Conservation (phyloP, 2,329 filamentous ascomycete species). For the Sclerotinia nivalis region DNA sequence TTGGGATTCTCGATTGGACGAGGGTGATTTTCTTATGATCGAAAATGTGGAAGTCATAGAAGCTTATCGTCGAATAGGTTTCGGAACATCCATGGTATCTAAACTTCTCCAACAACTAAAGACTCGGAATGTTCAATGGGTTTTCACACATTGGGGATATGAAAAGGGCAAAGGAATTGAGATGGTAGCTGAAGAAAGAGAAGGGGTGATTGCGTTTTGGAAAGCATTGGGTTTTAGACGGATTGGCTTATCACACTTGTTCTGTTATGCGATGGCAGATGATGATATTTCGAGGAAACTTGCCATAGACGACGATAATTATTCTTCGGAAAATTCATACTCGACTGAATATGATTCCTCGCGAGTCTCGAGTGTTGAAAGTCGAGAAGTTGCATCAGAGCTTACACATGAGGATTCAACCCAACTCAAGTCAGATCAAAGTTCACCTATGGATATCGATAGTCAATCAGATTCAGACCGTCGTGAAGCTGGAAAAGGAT, state of each 20-base stretch:
- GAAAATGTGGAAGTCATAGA: not conserved
- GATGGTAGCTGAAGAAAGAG: not conserved
- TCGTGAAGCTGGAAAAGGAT: no score
- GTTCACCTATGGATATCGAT: not conserved
- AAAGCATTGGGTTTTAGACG: not conserved
- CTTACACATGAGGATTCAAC: not conserved
- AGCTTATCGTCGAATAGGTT: not conserved
- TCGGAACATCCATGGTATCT: not conserved
- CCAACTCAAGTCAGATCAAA: no score
- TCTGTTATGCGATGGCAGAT: not conserved
- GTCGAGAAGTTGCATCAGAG: not conserved
- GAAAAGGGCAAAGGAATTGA: not conserved
- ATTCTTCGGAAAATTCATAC: not conserved
- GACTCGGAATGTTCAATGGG: not conserved
- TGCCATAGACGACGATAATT: not conserved
- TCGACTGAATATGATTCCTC: not conserved
- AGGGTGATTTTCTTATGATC: constrained; percentile 3
- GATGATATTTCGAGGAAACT: not conserved
- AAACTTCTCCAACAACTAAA: not conserved
- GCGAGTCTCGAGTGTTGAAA: not conserved
- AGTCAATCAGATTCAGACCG: no score
- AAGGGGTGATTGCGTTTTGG: not conserved
- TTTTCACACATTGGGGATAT: not conserved
- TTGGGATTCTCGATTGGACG: constrained; percentile 6
- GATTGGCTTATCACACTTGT: not conserved